Base-by-base conservation (phyloP, 2,329 filamentous ascomycete species). In the Cercospora zeae-maydis region DNA sequence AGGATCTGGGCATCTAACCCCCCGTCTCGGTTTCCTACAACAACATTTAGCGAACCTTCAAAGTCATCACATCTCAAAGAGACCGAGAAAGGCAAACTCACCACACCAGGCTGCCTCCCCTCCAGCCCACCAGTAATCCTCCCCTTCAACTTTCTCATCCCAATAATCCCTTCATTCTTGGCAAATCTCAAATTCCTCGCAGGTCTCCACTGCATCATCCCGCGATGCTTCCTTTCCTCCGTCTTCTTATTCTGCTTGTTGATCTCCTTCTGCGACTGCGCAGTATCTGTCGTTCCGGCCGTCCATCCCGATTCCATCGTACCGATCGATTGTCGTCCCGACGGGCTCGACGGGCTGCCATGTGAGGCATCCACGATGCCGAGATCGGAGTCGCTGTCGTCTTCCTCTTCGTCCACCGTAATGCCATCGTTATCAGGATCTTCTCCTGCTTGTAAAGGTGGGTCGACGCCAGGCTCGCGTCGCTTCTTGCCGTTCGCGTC, bases 151-250 rank as follows among this genome's bases (percentile, higher is more conserved):
- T 90, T 91, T 49, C 87, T 82, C 4, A 92, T 76, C 0, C 90
- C 91, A 78, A 88, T 93, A 71, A 89, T 88, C 0, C 90, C 86
- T 80, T 98, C 91, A 71, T 97, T 84, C 78, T 95, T 96, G 47
- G 88, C 93, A 75, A 97, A 98, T 68, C 88, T 86, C 21, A 86
- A 81, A 74, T 96, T 96, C 42, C 93, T 83, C 74, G 93, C 90
- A 0, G 93, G 93, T 72, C 88, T 90, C 92, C 93, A 98, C 76
- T 98, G 93, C 91, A 97, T 96, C 73, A 96, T 72, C 0, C 93
- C 93, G 10, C 93, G 84, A 70, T 97, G 92, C 78, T 93, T 92
- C 0, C 93, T 85, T 75, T 93, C 89, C 74, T 97, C 82, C 51
- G 80, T 78, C 53, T 90, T 87, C 66, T 89, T 86, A 73, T 88